Base-by-base conservation (phyloP, 208 protist genomes). In the Acanthamoeba triangularis region DNA sequence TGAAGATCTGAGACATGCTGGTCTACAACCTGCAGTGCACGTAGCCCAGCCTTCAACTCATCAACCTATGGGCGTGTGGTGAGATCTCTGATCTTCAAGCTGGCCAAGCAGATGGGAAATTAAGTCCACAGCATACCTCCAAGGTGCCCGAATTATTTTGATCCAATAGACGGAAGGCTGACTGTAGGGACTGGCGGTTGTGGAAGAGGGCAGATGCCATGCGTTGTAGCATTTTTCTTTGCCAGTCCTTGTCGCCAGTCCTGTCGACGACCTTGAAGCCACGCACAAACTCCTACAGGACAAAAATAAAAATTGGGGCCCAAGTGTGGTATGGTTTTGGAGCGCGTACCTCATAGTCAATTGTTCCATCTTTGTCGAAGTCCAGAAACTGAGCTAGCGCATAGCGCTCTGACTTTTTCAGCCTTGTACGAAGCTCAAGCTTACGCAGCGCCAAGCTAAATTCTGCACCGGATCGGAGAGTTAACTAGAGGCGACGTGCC, bases 381-480 rank as follows among this genome's bases (percentile, higher is more conserved):
- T 67, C 61, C 61, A 67, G 61, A 67, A 67, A 67, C 5, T 28
- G 61, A 67, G 61, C 61, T n/a, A 67, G 61, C 4, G 16, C 61
- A 67, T 67, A 67, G 28, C 61, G 61, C 28, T 67, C 61, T n/a
- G 61, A 67, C 28, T 67, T 67, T 67, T 67, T 67, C 23, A 67
- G 61, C 61, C 61, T 67, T 67, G 16, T 67, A 1, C 28, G 61
- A n/a, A 67, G 28, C 23, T 18, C 23, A n/a, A 67, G 28, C 61
- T 67, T 67, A 67, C 61, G 61, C 61, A 67, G 61, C 16, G 61
- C 61, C 61, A 67, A 28, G 61, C 61, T 67, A 67, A 67, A 67
- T 28, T 67, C 61, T 67, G 61, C 28, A n/a, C 61, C 2, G 61
- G 61, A 18, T n/a, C n/a, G n/a, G n/a, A 67, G 61, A 18, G 23